These are phyloP conservation scores for Abelmoschus esculentus DNA, from an alignment of 345 rosid genomes.

Conservation along the genomic window DNA sequence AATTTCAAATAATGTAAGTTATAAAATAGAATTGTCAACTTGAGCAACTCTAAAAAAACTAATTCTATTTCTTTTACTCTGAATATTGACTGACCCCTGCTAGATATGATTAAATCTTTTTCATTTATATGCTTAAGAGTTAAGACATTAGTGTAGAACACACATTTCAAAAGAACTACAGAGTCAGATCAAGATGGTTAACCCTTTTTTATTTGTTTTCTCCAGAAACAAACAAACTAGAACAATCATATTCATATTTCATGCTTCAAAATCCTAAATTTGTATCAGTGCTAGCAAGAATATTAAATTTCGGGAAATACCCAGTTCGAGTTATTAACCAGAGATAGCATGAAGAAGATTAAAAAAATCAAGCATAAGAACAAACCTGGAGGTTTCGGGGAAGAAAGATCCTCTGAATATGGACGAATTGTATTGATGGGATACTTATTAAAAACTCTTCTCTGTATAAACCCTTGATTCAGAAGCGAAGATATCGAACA, in stretches of 20 bases:
- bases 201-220: neutral
- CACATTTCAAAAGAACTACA: neutral
- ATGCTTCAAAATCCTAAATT: slow-evolving; percentile 5
- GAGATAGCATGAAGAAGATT: neutral
- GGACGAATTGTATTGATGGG: slow-evolving; percentile 23
- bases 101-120: neutral
- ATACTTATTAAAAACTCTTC: slow-evolving; percentile 16
- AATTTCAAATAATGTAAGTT: too few species aligned
- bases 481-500: slow-evolving; percentile 27
- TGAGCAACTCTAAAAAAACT: too few species aligned
- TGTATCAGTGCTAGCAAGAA: neutral
- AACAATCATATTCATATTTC: neutral
- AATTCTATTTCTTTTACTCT: too few species aligned
- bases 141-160: too few species aligned
- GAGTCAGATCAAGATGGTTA: neutral
- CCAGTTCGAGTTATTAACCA: neutral
- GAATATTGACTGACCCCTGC: too few species aligned
- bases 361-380: slow-evolving; percentile 2
- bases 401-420: slow-evolving; percentile 24
- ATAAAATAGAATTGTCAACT: too few species aligned
- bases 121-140: neutral
- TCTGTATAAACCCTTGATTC: slow-evolving; percentile 12
- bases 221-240: slow-evolving; percentile 2
- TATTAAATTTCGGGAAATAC: neutral
- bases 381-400: slow-evolving; percentile 36